Evolutionary conservation across 306 rosid genomes (phyloP), one percentile per base, ranked within the genome.

Genomic region (Quercus mongolica): DNA sequence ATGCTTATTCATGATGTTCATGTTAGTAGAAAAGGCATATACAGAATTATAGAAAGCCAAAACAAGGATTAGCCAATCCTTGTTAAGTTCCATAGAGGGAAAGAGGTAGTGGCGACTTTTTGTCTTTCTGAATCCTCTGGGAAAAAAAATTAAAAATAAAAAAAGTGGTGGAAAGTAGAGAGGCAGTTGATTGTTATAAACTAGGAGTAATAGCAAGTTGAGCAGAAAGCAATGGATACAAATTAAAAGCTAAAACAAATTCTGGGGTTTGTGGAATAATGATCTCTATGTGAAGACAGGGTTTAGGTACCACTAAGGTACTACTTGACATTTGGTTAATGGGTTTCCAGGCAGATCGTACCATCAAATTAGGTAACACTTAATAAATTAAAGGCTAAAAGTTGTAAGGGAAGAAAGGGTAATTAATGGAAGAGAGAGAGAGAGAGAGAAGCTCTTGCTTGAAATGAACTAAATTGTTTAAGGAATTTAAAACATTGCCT

Each of bases 231-330:
- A 68, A 55, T 23, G 54, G 38, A 7, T 55, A 56, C 23, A 15
- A 8, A 41, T 19, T 38, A 51, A 18, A 12, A 23, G 57, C n/a
- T 54, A 23, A 57, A 13, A 56, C 11, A 28, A 51, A 54, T 6
- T 2, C 51, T 23, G 7, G 63, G 64, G 78, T n/a, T 76, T 8
- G 71, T 76, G 69, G 85, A 62, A 71, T 81, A 41, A 52, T 75
- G 78, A 44, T 81, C 64, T 75, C 21, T 20, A 56, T 19, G 20
- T 20, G 35, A 64, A 74, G 19, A 69, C 71, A 49, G 38, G 17
- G 8, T 26, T 46, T 75, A 18, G 19, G 51, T 46, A 46, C 54
- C 4, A 46, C 15, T 69, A 56, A 38, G 44, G 44, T 41, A 41
- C 46, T 41, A 7, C 46, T 19, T 54, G 57, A 21, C 44, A 25